Conservation (phyloP, 257 asterid genomes). For the Avicennia marina region DNA sequence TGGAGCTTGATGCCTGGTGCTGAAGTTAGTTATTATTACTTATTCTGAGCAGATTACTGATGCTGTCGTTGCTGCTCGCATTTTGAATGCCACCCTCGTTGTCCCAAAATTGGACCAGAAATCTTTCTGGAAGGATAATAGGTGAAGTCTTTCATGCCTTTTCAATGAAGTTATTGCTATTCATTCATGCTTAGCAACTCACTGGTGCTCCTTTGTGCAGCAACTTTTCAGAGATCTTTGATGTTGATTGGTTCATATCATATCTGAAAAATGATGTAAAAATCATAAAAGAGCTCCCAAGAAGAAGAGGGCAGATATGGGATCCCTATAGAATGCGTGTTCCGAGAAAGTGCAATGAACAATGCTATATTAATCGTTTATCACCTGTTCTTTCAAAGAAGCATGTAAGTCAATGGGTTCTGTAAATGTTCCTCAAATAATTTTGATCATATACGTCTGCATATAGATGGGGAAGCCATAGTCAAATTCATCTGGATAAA, state of each 20-base stretch:
- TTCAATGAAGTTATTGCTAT: background rate
- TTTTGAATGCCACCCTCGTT: constrained; percentile 91
- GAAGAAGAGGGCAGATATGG: constrained; percentile 70
- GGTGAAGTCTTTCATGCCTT: constrained; percentile 39
- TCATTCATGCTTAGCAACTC: constrained; percentile 4
- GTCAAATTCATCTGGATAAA: too few relatives aligned
- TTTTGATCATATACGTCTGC: too few relatives aligned
- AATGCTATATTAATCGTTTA: constrained; percentile 70
- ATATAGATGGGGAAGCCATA: too few relatives aligned
- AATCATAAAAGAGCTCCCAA: constrained; percentile 76
- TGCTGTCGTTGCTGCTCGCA: constrained; percentile 98
- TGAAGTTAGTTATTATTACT: constrained; percentile 1
- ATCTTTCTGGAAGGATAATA: constrained; percentile 96
- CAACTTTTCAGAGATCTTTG: constrained; percentile 87
- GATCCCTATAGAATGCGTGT: constrained; percentile 81
- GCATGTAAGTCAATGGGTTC: constrained; percentile 51
- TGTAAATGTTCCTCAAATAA: background rate
- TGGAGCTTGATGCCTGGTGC: background rate
- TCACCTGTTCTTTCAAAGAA: constrained; percentile 75
- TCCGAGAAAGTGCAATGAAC: constrained; percentile 90
- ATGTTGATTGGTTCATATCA: constrained; percentile 77
- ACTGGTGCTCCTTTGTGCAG: constrained; percentile 50
- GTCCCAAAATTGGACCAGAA: constrained; percentile 82
- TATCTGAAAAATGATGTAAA: constrained; percentile 71
- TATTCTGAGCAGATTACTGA: constrained; percentile 67